Evolutionary conservation across 345 rosid species (phyloP), one percentile per base, ranked within the genome.

Genomic region (Linum trigynum): DNA sequence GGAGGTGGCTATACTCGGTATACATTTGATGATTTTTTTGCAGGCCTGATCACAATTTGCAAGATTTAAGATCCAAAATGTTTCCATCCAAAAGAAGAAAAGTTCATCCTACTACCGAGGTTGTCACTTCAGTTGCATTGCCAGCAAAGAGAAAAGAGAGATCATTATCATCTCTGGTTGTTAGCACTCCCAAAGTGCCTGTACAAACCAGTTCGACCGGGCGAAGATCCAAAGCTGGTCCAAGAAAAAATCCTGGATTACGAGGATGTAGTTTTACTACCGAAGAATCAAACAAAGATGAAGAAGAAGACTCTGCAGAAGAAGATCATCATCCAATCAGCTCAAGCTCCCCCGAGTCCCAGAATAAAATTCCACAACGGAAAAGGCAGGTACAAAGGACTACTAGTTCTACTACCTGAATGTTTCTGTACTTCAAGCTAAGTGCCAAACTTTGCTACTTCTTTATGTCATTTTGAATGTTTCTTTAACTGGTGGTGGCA

Each of bases 101-200:
- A 62, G 85, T 83, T 68, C 78, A 67, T 73, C 81, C 91, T 56
- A 76, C 90, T 64, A 23, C 32, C 32, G 86, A 85, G 75, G 74
- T 79, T 71, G 79, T 73, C 43, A 80, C 91, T 41, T 78, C 88
- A 0, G 71, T 79, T 72, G 56, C 83, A 66, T 72, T 87, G 69
- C 95, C 90, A 53, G 79, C 84, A 65, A 87, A 85, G 81, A 88
- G 97, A 77, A 94, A 94, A 76, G 99, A 94, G 78, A 83, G 97
- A 76, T 94, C 99, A 43, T 83, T 94, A 72, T 88, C 97, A 37
- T 87, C 94, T 16, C 77, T 94, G 85, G 99, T 88, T 51, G 95
- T 94, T 63, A 83, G 78, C 69, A 74, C 92, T 69, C 96, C 97
- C 51, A 84, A 82, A 73, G 88, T 84, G 57, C 83, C 87, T 71